A percentile compares a stretch with the other conserved stretches of the same genome.
Conservation (phyloP, 441 rosid genomes). For the Populus hybrid region DNA sequence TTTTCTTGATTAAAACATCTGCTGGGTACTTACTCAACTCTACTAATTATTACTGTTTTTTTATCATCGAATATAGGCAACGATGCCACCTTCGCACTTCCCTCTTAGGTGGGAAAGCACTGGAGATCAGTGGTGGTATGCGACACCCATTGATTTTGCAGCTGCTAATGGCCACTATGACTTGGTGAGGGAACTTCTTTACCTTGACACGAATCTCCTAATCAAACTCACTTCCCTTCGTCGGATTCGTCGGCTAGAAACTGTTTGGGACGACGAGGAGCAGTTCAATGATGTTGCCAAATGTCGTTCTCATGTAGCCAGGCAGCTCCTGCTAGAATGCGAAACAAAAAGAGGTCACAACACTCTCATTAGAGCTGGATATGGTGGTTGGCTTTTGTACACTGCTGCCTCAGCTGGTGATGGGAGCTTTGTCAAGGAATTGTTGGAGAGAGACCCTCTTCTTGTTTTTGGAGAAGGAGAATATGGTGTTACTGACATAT, state of each 20-base stretch:
- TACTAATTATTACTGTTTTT: not conserved
- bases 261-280: slow-evolving; percentile 93
- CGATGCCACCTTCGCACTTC: slow-evolving; percentile 72
- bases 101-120: slow-evolving; percentile 99
- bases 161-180: slow-evolving; percentile 92
- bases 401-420: slow-evolving; percentile 98
- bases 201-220: slow-evolving; percentile 82
- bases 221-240: slow-evolving; percentile 95
- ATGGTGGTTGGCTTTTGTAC: slow-evolving; percentile 95
- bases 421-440: slow-evolving; percentile 55
- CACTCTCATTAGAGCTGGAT: slow-evolving; percentile 78
- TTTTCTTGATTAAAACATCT: not conserved
- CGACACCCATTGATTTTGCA: slow-evolving; percentile 94
- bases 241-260: slow-evolving; percentile 93
- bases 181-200: slow-evolving; percentile 76
- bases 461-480: slow-evolving; percentile 98
- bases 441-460: slow-evolving; percentile 73
- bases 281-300: slow-evolving; percentile 55
- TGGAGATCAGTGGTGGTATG: slow-evolving; percentile 99
- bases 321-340: slow-evolving; percentile 46
- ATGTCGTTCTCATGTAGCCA: slow-evolving; percentile 71
- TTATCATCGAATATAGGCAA: not conserved
- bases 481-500: slow-evolving; percentile 80
- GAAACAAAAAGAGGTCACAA: slow-evolving; percentile 49
- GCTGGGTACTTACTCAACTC: not conserved